phyloP scores from a whole-genome alignment of 2,329 filamentous ascomycete species.

The Sporothrix protearum region DNA sequence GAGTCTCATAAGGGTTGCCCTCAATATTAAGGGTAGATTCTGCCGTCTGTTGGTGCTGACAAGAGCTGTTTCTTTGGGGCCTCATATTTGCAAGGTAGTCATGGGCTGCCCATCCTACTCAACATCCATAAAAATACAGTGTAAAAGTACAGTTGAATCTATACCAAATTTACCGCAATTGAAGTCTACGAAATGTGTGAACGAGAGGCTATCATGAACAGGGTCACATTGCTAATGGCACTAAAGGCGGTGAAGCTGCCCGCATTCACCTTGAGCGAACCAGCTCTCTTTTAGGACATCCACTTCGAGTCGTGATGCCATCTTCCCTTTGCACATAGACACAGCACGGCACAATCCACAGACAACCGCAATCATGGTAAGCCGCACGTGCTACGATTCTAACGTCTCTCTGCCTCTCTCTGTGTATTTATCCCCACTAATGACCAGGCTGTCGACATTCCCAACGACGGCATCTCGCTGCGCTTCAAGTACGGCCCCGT shows the following conservation, averaged over 20 bases:
- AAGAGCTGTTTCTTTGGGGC: background rate
- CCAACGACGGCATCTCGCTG: conserved; percentile 54
- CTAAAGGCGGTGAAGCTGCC: conserved; percentile 11
- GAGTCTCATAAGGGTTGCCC: background rate
- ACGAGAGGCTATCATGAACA: background rate
- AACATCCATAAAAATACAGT: background rate
- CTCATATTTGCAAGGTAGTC: background rate
- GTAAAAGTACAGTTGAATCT: background rate
- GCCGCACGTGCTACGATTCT: background rate
- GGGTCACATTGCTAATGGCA: background rate
- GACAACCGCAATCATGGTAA: conserved; percentile 26
- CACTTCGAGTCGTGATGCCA: background rate
- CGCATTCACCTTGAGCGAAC: too few relatives aligned
- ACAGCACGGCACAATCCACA: background rate
- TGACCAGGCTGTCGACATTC: conserved; percentile 36
- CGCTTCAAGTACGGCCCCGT: conserved; percentile 70
- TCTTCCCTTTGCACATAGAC: background rate
- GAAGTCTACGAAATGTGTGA: too few relatives aligned
- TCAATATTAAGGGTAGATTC: background rate
- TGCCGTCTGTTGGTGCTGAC: background rate
- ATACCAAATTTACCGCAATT: background rate
- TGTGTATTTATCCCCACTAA: background rate
- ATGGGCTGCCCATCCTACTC: too few relatives aligned
- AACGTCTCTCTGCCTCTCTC: too few relatives aligned
- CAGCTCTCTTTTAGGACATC: background rate